Conservation (phyloP, 169 alveolate genomes). For the Ichthyophthirius multifiliis region DNA sequence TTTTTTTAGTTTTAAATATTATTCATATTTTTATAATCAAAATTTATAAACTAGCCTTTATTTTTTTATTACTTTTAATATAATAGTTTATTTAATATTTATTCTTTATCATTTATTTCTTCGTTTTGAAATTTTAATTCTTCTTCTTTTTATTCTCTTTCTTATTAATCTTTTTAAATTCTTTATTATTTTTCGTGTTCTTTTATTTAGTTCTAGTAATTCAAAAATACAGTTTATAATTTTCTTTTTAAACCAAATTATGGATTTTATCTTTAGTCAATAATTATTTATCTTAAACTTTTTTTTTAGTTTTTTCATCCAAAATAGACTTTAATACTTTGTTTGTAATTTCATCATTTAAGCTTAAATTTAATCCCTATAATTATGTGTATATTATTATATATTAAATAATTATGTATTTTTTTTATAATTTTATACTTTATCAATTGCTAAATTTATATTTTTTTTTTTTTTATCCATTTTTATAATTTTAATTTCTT, state of each 20-base stretch:
- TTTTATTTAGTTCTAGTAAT: not conserved
- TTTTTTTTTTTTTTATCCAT: not conserved
- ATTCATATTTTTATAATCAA: no score
- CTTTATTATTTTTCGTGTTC: not conserved
- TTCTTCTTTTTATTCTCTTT: slow-evolving; percentile 1
- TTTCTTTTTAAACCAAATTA: not conserved
- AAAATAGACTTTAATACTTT: not conserved
- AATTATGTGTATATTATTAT: not conserved
- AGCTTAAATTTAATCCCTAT: not conserved
- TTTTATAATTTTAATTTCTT: not conserved
- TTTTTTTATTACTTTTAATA: no score
- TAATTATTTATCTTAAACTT: not conserved
- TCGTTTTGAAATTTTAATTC: not conserved
- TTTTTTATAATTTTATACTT: not conserved
- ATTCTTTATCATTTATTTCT: no score
- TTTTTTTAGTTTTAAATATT: no score
- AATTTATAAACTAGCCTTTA: no score
- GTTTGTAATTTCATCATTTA: slow-evolving; percentile 1
- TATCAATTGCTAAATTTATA: not conserved
- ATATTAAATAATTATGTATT: not conserved
- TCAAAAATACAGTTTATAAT: not conserved
- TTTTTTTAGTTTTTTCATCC: not conserved
- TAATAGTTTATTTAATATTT: no score
- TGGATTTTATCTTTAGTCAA: not conserved
- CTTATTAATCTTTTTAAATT: not conserved